Base-by-base conservation (phyloP, 2,329 filamentous ascomycete genomes). In the Hymenoscyphus albidus region DNA sequence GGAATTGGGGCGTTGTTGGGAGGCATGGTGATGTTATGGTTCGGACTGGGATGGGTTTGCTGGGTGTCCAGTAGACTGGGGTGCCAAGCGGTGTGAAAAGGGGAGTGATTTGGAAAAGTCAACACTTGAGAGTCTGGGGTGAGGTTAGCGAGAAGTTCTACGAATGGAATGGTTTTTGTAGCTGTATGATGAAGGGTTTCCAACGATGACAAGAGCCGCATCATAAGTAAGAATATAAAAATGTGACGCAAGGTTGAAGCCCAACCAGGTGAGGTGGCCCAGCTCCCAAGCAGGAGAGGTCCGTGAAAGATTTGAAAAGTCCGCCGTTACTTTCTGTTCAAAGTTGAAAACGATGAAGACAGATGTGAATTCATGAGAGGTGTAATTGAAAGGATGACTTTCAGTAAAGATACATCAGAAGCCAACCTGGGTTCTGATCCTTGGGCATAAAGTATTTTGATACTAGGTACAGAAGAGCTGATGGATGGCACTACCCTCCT, bases 1-100 rank as follows among this genome's bases (percentile, higher is more conserved):
- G 89, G 85, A 64, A 95, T 95, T 18, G 91, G 89, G 3, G 88
- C 88, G 70, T 91, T 94, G 79, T 97, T 97, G 81, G 95, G 93
- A 32, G 93, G 91, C 93, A 98, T 97, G 27, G n/a, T 61, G 35
- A 6, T 18, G 32, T 22, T 10, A 14, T 35, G 57, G 18, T 35
- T 38, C 14, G 4, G 39, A 40, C 35, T 35, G 35, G 35, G 35
- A 35, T 6, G 35, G 7, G 9, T 18, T 44, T 18, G 18, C 27
- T 18, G 13, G 16, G 10, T 31, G 40, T 27, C 16, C 35, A 13
- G 18, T 22, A 3, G 58, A 31, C 7, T 44, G 42, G 16, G 38
- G 18, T 54, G 48, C 48, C 48, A 59, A 38, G 59, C 59, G 63
- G 59, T 54, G 54, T 62, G 54, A 60, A 58, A 56, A 62, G 51